Percentiles rank a stretch among this genome's conserved stretches.
These are phyloP conservation scores for Backusella parvicylindrica DNA, from an alignment of 192 early-diverging fungal genomes.

Conservation along the genomic window DNA sequence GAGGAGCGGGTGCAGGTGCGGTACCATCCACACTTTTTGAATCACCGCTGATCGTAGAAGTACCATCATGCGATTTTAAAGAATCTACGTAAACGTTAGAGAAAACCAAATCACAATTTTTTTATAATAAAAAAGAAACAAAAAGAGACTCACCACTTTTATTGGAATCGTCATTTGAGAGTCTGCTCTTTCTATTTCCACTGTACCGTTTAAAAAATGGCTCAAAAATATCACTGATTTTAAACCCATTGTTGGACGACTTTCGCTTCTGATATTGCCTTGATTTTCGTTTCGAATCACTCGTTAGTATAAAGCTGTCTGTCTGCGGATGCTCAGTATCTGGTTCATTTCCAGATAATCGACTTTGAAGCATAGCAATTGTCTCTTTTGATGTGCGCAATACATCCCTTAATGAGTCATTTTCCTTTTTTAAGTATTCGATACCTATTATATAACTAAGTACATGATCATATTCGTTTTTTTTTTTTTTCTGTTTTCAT, in stretches of 20 bases:
- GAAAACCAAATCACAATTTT: not conserved
- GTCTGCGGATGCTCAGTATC: not conserved
- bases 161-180: not conserved
- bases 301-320: not conserved
- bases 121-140: not conserved
- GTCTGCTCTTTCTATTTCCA: not conserved
- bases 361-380: slow-evolving; percentile 67
- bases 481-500: not conserved
- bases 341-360: slow-evolving; percentile 50
- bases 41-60: not conserved
- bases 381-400: slow-evolving; percentile 72
- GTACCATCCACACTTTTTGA: not conserved
- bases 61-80: not conserved
- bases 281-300: not conserved
- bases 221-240: not conserved
- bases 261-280: not conserved
- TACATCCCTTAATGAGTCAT: slow-evolving; percentile 38
- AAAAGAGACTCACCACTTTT: not conserved
- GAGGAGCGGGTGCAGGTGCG: slow-evolving; percentile 31
- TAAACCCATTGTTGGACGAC: not conserved
- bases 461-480: not conserved
- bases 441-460: not conserved
- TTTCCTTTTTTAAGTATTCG: slow-evolving; percentile 21
- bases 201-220: not conserved
- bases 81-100: not conserved